Evolutionary conservation across 1,284 basidiomycete genomes (phyloP).

Genomic region (Gymnopus androsaceus): DNA sequence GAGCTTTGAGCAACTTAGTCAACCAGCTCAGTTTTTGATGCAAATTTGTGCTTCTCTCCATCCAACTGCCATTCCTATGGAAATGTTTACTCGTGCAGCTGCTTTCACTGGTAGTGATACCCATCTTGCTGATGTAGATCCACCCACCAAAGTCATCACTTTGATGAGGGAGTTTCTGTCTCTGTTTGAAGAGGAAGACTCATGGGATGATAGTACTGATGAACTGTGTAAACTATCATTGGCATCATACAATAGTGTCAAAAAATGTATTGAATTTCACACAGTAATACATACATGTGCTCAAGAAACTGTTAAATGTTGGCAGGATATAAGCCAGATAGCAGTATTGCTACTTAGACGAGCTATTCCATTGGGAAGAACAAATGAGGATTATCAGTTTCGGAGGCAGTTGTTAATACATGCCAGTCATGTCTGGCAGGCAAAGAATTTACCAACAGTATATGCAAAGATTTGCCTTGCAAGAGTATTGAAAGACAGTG

Average conservation of each 20-base stretch:
- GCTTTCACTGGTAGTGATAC: background rate
- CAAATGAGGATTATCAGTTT: background rate
- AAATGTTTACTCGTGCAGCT: slow-evolving; percentile 1
- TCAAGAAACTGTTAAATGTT: background rate
- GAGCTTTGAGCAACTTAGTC: no score
- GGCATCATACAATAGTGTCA: no score
- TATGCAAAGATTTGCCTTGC: no score
- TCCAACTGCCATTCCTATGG: background rate
- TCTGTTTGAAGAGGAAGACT: background rate
- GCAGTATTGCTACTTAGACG: background rate
- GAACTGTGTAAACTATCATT: no score
- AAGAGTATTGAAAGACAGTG: no score
- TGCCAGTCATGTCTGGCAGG: no score
- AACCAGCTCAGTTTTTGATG: background rate
- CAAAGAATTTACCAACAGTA: no score
- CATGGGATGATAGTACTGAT: background rate
- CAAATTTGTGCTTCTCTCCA: slow-evolving; percentile 1
- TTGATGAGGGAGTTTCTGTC: no score
- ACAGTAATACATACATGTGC: no score
- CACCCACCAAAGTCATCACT: background rate
- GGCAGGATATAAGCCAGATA: background rate
- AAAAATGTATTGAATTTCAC: no score
- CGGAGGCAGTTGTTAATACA: no score
- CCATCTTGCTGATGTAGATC: background rate
- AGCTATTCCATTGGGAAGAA: background rate